Base-by-base conservation (phyloP, 78 protist genomes). In the Dictyostelium capitatum region DNA sequence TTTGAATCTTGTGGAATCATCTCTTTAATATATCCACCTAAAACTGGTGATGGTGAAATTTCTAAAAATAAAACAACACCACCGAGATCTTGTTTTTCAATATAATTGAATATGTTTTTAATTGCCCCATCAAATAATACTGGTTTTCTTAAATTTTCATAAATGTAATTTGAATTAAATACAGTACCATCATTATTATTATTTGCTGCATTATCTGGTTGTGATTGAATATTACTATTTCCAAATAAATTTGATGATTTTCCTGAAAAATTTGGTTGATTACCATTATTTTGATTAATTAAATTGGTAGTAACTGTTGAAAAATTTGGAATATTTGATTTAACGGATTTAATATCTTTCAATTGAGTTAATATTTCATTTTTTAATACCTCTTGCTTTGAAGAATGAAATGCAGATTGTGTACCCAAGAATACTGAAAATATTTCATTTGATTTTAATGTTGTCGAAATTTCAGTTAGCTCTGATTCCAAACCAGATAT, bases 391-490 rank as follows among this genome's bases (percentile, higher is more conserved):
- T 54, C 57, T 85, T 85, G 92, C 2, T 23, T 57, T 15, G 79
- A 75, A 8, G 92, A 75, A 50, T 85, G 92, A 47, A 75, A 75
- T 23, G 92, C 54, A 10, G 59, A 77, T 57, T 32, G 54, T 25
- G 92, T 77, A 15, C 84, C 57, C 20, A 56, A 56, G 20, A 56
- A 56, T 56, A 56, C 4, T 20, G 15, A 20, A 20, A 25, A 2
- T 0, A 20, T 56, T 56, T n/a, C 15, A 3, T 56, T 2, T 7
- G 43, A 62, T 62, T 62, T 62, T 62, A 62, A 62, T 56, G 15
- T n/a, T 6, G 15, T 56, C 7, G 65, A 56, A 9, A 89, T 14
- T 41, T 10, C 8, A 19, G 23, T 70, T 23, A 89, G 30, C 17
- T 54, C 53, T 37, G 11, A 7, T 59, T 89, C 95, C 41, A 25